phyloP scores from a whole-genome alignment of 805 yeast species.

The Candida insectorum region DNA sequence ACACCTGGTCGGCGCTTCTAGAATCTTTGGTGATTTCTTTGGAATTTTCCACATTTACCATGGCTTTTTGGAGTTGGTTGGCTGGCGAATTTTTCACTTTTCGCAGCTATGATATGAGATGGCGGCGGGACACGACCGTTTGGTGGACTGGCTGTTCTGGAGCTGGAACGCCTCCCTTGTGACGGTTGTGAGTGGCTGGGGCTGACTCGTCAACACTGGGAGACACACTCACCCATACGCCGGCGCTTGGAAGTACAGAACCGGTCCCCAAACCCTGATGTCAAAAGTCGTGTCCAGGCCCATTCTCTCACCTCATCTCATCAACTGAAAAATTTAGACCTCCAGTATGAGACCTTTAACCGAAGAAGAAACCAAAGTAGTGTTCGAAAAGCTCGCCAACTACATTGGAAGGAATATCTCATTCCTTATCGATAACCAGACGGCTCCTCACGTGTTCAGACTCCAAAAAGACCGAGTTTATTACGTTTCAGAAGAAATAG shows the following conservation, averaged over 20 bases:
- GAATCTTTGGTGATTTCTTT: too few species aligned
- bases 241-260: background rate
- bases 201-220: too few species aligned
- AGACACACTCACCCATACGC: too few species aligned
- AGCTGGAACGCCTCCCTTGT: too few species aligned
- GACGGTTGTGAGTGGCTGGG: too few species aligned
- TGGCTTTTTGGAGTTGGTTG: too few species aligned
- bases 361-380: conserved; percentile 94
- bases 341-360: conserved; percentile 82
- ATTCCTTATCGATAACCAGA: conserved; percentile 76
- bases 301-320: background rate
- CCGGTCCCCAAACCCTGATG: background rate
- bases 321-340: background rate
- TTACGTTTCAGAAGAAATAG: conserved; percentile 79
- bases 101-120: too few species aligned
- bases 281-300: background rate
- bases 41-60: too few species aligned
- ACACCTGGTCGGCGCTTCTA: too few species aligned
- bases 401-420: conserved; percentile 96
- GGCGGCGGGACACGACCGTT: too few species aligned
- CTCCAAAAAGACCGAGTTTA: conserved; percentile 95
- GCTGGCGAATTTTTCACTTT: too few species aligned
- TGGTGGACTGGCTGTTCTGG: too few species aligned
- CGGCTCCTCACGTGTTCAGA: conserved; percentile 91
- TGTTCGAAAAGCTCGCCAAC: conserved; percentile 93